Evolutionary conservation across 805 yeast species (phyloP).

Genomic region (Wickerhamiella sorbophila): DNA sequence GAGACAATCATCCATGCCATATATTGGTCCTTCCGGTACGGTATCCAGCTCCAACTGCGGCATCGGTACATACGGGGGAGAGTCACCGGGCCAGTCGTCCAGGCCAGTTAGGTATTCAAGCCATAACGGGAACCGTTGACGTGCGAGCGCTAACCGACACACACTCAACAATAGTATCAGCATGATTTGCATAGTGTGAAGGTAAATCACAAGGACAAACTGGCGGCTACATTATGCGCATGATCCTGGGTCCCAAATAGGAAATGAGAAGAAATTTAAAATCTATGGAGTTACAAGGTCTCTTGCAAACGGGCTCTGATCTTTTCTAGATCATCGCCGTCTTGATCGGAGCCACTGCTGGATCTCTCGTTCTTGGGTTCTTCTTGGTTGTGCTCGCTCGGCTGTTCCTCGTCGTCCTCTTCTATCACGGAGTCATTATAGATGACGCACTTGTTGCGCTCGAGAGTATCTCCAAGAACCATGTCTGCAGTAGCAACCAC

Average conservation of each 20-base stretch:
- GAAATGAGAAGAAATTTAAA: neutral
- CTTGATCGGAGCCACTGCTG: neutral
- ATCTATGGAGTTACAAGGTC: neutral
- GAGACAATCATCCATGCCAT: constrained; percentile 40
- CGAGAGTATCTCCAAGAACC: constrained; percentile 14
- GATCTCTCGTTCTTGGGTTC: neutral
- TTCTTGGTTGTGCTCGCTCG: neutral
- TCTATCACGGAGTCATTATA: neutral
- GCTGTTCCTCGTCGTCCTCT: neutral
- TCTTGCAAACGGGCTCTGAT: neutral
- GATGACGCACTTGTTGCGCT: constrained; percentile 1
- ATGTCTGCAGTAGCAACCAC: constrained; percentile 18
- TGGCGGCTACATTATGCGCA: too few relatives aligned
- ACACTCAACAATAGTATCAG: neutral
- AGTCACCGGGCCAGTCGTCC: constrained; percentile 66
- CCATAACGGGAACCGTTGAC: constrained; percentile 66
- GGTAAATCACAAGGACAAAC: too few relatives aligned
- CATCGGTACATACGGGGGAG: constrained; percentile 64
- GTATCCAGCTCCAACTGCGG: constrained; percentile 40
- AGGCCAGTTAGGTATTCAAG: constrained; percentile 59
- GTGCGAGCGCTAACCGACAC: neutral
- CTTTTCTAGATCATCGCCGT: neutral
- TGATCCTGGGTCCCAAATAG: too few relatives aligned
- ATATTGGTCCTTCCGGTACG: constrained; percentile 34
- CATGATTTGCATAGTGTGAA: too few relatives aligned